Conservation (phyloP, 768 basidiomycete species). For the Collybia nuda region DNA sequence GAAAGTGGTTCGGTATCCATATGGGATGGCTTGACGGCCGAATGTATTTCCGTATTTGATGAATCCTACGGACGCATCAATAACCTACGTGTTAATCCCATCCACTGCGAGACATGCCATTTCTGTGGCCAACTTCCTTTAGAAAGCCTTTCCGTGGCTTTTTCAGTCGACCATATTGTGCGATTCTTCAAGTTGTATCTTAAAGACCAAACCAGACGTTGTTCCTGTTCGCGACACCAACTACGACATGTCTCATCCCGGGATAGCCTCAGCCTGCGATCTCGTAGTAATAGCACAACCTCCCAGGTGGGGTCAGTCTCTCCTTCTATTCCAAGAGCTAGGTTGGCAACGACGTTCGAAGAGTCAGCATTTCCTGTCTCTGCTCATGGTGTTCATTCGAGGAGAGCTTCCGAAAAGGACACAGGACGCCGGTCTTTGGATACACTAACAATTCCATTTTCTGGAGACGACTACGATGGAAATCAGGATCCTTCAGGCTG, state of each 20-base stretch:
- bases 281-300: slow-evolving; percentile 61
- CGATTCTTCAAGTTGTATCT: slow-evolving; percentile 65
- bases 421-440: slow-evolving; percentile 48
- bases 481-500: slow-evolving; percentile 25
- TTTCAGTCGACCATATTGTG: slow-evolving; percentile 66
- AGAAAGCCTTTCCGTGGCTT: slow-evolving; percentile 64
- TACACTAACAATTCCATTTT: slow-evolving; percentile 42
- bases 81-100: slow-evolving; percentile 58
- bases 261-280: slow-evolving; percentile 51
- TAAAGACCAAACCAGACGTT: slow-evolving; percentile 57
- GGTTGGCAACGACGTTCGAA: slow-evolving; percentile 49
- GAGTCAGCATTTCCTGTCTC: slow-evolving; percentile 72
- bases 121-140: slow-evolving; percentile 68
- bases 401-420: slow-evolving; percentile 73
- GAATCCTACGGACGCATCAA: slow-evolving; percentile 58
- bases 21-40: slow-evolving; percentile 71
- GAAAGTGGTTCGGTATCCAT: slow-evolving; percentile 68
- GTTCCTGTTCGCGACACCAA: slow-evolving; percentile 60
- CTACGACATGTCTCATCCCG: slow-evolving; percentile 44
- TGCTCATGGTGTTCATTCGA: slow-evolving; percentile 74
- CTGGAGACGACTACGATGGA: slow-evolving; percentile 40
- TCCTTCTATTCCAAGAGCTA: slow-evolving; percentile 46
- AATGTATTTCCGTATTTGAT: slow-evolving; percentile 62
- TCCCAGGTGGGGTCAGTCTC: slow-evolving; percentile 42
- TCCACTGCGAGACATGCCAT: slow-evolving; percentile 56